These are phyloP conservation scores for Priceomyces carsonii DNA, from an alignment of 805 yeast species.

Conservation along the genomic window DNA sequence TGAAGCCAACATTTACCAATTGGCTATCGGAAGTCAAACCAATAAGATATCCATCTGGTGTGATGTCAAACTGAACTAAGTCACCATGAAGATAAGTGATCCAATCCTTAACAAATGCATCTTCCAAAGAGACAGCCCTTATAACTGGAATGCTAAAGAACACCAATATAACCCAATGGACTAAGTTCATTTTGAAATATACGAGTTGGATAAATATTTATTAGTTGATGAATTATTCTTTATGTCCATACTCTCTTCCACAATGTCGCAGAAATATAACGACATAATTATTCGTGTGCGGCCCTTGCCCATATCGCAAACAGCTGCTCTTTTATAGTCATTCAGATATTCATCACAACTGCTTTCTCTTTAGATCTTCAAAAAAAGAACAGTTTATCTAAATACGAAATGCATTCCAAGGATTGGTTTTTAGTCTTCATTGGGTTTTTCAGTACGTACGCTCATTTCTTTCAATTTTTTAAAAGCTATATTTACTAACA, in stretches of 20 bases:
- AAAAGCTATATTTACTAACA: constrained; percentile 11
- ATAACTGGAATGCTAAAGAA: not conserved
- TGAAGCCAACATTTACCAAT: constrained; percentile 13
- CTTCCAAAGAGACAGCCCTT: constrained; percentile 42
- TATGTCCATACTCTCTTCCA: too few relatives aligned
- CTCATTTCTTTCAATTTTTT: not conserved
- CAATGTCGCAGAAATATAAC: too few relatives aligned
- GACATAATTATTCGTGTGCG: too few relatives aligned
- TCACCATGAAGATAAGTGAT: constrained; percentile 47
- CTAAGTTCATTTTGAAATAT: too few relatives aligned
- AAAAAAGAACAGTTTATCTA: too few relatives aligned
- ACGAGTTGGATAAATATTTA: too few relatives aligned
- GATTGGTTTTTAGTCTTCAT: constrained; percentile 70
- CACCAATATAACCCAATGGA: not conserved
- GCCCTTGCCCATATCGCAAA: too few relatives aligned
- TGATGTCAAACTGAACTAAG: constrained; percentile 10
- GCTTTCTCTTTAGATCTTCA: not conserved
- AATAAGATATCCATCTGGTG: constrained; percentile 9
- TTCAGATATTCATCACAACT: too few relatives aligned
- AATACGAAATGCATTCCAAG: constrained; percentile 36
- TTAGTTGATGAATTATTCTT: too few relatives aligned
- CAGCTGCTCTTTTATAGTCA: too few relatives aligned
- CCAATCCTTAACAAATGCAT: constrained; percentile 59
- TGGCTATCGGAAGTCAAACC: constrained; percentile 15
- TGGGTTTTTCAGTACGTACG: constrained; percentile 50